phyloP scores from a whole-genome alignment of 108 stramenopile genomes.

The Chaetoceros tenuissimus region DNA sequence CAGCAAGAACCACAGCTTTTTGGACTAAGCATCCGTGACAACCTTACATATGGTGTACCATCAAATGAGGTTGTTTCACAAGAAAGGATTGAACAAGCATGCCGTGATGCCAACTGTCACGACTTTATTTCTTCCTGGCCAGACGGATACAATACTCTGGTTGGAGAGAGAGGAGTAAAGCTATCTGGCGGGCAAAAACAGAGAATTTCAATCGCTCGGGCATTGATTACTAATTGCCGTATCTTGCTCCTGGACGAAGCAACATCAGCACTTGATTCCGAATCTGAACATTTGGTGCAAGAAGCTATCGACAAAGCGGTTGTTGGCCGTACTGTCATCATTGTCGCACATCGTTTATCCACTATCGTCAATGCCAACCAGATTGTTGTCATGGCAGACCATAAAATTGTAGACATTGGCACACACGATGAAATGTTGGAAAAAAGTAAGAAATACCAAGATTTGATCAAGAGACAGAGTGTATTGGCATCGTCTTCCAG shows the following conservation, averaged over 20 bases:
- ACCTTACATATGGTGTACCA: constrained; percentile 78
- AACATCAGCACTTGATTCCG: constrained; percentile 57
- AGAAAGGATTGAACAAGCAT: constrained; percentile 73
- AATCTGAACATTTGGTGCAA: constrained; percentile 75
- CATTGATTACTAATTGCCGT: constrained; percentile 45
- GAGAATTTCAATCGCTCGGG: constrained; percentile 84
- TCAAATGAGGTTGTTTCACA: constrained; percentile 39
- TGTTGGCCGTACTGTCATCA: constrained; percentile 42
- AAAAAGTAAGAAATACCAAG: constrained; percentile 35
- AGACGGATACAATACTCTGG: constrained; percentile 65
- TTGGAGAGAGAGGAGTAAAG: constrained; percentile 47
- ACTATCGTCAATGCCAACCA: constrained; percentile 77
- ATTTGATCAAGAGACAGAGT: constrained; percentile 55
- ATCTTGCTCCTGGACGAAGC: constrained; percentile 78
- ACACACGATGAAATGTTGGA: constrained; percentile 63
- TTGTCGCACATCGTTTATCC: constrained; percentile 79
- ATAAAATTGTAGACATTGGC: constrained; percentile 65
- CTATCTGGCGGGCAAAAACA: constrained; percentile 87
- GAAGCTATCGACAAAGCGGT: constrained; percentile 71
- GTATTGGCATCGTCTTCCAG: neutral
- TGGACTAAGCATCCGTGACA: constrained; percentile 61
- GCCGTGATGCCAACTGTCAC: constrained; percentile 44
- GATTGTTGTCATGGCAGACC: constrained; percentile 79
- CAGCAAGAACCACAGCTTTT: constrained; percentile 84
- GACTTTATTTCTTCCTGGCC: constrained; percentile 58